phyloP scores from a whole-genome alignment of 306 rosid genomes.

The Lagenaria siceraria region DNA sequence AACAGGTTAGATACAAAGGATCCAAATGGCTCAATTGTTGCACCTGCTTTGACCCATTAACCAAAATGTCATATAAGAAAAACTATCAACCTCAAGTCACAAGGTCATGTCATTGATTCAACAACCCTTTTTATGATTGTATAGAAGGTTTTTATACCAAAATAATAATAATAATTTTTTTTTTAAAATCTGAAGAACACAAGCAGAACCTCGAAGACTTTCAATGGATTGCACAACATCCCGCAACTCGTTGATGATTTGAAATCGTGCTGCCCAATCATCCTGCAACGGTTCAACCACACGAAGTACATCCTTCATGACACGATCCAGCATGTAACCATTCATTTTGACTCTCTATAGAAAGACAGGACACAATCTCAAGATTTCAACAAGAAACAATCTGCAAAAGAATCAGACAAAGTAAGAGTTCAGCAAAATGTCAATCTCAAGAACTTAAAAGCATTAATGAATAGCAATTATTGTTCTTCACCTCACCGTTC shows the following conservation, averaged over 20 bases:
- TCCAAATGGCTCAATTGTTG: conserved; percentile 89
- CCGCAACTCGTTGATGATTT: conserved; percentile 33
- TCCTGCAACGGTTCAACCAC: conserved; percentile 33
- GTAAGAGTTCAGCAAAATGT: neutral
- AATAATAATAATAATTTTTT: too few relatives aligned
- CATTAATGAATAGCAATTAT: neutral
- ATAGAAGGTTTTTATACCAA: neutral
- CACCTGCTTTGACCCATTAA: conserved; percentile 46
- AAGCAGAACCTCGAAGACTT: conserved; percentile 21
- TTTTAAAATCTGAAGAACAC: neutral
- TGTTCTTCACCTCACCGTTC: neutral
- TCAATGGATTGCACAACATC: conserved; percentile 35
- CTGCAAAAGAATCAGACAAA: neutral
- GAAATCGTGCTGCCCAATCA: conserved; percentile 43
- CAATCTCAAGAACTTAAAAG: neutral
- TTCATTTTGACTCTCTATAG: conserved; percentile 26
- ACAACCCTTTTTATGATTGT: neutral
- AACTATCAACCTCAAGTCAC: neutral
- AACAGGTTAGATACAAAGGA: conserved; percentile 77
- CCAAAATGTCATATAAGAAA: conserved; percentile 13
- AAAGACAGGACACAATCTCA: neutral
- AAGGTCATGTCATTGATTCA: neutral
- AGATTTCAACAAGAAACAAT: neutral
- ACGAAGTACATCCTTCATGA: conserved; percentile 33
- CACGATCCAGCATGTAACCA: conserved; percentile 25